Percentiles rank a stretch among this genome's conserved stretches.
These are phyloP conservation scores for Pythium phragmiticola DNA, from an alignment of 352 stramenopile genomes.

Conservation along the genomic window DNA sequence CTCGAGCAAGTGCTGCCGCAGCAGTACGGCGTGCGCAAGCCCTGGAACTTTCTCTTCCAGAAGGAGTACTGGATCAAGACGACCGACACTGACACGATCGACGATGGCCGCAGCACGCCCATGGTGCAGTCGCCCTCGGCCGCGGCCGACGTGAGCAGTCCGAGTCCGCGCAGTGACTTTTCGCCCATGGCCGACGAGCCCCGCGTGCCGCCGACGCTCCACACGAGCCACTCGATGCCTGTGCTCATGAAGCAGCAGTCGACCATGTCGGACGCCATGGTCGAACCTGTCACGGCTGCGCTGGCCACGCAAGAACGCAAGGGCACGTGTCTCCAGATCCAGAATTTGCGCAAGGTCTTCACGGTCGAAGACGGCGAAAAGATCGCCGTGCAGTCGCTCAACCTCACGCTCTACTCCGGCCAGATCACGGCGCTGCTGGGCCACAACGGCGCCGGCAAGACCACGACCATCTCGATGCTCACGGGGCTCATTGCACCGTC, in stretches of 20 bases:
- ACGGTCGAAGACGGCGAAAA: constrained; percentile 62
- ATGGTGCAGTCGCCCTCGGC: constrained; percentile 11
- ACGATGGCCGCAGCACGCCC: constrained; percentile 1
- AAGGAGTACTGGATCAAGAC: constrained; percentile 36
- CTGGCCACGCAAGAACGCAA: constrained; percentile 31
- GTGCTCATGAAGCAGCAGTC: constrained; percentile 15
- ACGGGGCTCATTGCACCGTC: constrained; percentile 80
- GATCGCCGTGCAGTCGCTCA: constrained; percentile 74
- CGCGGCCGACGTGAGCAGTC: background rate
- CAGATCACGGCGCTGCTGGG: constrained; percentile 93
- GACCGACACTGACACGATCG: constrained; percentile 75
- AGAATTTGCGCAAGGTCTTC: constrained; percentile 40
- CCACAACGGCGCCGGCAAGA: constrained; percentile 86
- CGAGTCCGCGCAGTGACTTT: constrained; percentile 6
- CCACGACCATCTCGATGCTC: constrained; percentile 92
- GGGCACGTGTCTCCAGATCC: constrained; percentile 29
- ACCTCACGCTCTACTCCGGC: constrained; percentile 88
- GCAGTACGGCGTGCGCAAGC: constrained; percentile 42
- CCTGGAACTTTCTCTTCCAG: constrained; percentile 89
- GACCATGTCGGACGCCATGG: constrained; percentile 25
- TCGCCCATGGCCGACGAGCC: constrained; percentile 9
- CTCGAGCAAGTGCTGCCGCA: constrained; percentile 91
- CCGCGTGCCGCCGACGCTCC: background rate
- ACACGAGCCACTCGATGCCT: background rate
- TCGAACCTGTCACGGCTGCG: constrained; percentile 31